Evolutionary conservation across 2,329 filamentous ascomycete genomes (phyloP).

Genomic region (Sporothrix variecibatus): DNA sequence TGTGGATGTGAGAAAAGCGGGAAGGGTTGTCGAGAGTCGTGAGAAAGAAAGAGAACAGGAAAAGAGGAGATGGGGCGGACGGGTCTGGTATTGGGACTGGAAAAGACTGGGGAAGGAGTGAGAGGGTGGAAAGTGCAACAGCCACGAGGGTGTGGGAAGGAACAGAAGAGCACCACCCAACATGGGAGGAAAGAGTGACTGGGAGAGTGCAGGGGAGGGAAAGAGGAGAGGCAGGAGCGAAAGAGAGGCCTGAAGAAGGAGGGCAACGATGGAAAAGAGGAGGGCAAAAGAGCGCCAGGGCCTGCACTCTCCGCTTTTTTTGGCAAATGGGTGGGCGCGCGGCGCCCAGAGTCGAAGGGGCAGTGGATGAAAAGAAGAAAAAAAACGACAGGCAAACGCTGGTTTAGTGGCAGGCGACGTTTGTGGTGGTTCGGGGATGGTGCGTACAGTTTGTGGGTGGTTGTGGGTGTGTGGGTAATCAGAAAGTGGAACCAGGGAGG

Average conservation of each 20-base stretch:
- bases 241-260: background rate
- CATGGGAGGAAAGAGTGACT: constrained; percentile 2
- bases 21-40: constrained; percentile 11
- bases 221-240: constrained; percentile 10
- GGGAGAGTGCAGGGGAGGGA: background rate
- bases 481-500: constrained; percentile 15
- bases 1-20: constrained; percentile 21
- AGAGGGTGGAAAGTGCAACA: background rate
- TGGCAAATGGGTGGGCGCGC: constrained; percentile 9
- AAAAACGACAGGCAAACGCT: background rate
- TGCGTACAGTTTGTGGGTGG: constrained; percentile 12
- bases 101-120: constrained; percentile 4
- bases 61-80: constrained; percentile 14
- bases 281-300: background rate
- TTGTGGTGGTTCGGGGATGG: constrained; percentile 11
- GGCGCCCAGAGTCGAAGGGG: constrained; percentile 7
- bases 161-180: background rate
- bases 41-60: background rate
- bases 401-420: background rate
- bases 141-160: background rate
- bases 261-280: constrained; percentile 1
- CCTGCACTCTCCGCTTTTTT: constrained; percentile 2
- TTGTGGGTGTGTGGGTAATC: constrained; percentile 20
- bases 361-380: constrained; percentile 7
- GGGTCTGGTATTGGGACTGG: constrained; percentile 5